Evolutionary conservation across 352 stramenopile genomes (phyloP).

Genomic region (Phytophthora constricta): DNA sequence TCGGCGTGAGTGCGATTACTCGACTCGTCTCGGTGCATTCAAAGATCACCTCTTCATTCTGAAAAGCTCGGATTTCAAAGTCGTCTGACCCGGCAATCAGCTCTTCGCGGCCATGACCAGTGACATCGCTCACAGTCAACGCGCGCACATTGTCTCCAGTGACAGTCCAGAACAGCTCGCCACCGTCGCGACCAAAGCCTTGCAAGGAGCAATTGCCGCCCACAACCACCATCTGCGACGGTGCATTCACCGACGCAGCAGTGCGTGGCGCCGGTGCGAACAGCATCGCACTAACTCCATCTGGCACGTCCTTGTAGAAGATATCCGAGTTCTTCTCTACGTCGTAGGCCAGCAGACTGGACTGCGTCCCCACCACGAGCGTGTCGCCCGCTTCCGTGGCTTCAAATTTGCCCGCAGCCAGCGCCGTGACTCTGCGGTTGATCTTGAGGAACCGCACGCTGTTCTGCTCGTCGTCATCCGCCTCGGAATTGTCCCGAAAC

Average conservation of each 20-base stretch:
- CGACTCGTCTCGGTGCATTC: conserved; percentile 90
- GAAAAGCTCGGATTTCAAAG: conserved; percentile 91
- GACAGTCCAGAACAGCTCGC: conserved; percentile 92
- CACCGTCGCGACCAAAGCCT: conserved; percentile 83
- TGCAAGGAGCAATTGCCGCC: conserved; percentile 94
- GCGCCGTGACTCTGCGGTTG: conserved; percentile 88
- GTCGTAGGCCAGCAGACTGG: conserved; percentile 92
- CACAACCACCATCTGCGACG: conserved; percentile 84
- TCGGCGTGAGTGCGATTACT: conserved; percentile 73
- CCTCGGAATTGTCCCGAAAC: conserved; percentile 49
- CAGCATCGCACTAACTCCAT: conserved; percentile 86
- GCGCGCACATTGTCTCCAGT: conserved; percentile 92
- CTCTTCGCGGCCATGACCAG: conserved; percentile 69
- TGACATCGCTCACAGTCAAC: conserved; percentile 78
- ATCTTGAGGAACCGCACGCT: conserved; percentile 92
- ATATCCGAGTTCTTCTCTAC: conserved; percentile 94
- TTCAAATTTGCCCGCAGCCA: conserved; percentile 78
- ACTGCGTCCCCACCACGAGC: conserved; percentile 90
- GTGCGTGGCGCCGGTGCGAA: conserved; percentile 59
- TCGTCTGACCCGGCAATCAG: conserved; percentile 92
- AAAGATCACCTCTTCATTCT: conserved; percentile 88
- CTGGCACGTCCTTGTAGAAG: conserved; percentile 92
- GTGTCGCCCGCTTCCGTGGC: conserved; percentile 67
- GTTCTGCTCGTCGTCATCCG: conserved; percentile 39
- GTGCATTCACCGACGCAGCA: conserved; percentile 27